These are phyloP conservation scores for Microsporum audouinii DNA, from an alignment of 2,329 filamentous ascomycete genomes.

Conservation along the genomic window DNA sequence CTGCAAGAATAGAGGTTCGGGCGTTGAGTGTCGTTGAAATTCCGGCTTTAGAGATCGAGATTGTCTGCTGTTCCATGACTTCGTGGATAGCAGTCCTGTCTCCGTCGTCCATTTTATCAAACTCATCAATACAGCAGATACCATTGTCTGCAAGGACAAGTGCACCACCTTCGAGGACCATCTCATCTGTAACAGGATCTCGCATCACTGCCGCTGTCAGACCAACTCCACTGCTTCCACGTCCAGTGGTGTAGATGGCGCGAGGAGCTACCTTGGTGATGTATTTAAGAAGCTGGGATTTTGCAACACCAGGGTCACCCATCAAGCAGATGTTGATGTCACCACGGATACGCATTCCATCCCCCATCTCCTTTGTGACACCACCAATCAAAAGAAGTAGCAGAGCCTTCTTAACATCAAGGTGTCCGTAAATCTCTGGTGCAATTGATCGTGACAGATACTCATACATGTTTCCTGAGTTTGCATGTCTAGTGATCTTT, in stretches of 20 bases:
- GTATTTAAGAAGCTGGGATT: conserved; percentile 95
- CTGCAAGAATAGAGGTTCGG: conserved; percentile 86
- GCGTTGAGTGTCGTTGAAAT: conserved; percentile 96
- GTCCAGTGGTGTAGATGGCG: conserved; percentile 73
- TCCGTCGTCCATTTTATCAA: conserved; percentile 73
- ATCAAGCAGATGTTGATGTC: conserved; percentile 98
- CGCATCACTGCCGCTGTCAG: conserved; percentile 71
- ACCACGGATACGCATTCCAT: conserved; percentile 97
- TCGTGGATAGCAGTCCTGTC: conserved; percentile 74
- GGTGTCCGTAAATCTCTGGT: conserved; percentile 90
- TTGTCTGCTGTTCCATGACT: conserved; percentile 81
- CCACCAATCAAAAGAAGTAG: conserved; percentile 91
- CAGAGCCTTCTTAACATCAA: conserved; percentile 96
- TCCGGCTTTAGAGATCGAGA: conserved; percentile 77
- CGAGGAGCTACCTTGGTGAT: conserved; percentile 96
- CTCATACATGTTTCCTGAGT: conserved; percentile 87
- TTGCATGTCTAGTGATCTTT: conserved; percentile 73
- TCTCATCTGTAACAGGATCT: conserved; percentile 67
- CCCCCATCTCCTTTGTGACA: conserved; percentile 91
- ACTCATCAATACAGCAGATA: conserved; percentile 76
- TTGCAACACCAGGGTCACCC: conserved; percentile 98
- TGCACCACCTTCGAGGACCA: conserved; percentile 69
- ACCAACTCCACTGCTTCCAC: conserved; percentile 70
- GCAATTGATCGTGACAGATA: conserved; percentile 92
- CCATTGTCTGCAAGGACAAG: conserved; percentile 69